These are phyloP conservation scores for Ensete ventricosum DNA, from an alignment of 176 grass and related monocot genomes.

Conservation along the genomic window DNA sequence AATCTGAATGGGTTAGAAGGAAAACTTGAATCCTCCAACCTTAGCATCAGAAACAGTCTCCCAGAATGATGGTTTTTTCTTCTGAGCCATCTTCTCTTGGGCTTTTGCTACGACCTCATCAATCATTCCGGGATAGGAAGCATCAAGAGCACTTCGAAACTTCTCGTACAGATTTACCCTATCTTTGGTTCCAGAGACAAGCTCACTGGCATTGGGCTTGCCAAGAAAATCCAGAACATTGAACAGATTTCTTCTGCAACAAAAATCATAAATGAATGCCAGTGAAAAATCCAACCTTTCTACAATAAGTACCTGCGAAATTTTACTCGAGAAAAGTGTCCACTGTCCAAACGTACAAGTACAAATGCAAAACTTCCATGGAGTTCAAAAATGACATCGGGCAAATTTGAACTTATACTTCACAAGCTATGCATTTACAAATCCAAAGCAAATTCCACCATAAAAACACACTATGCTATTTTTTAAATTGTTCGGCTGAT, in stretches of 20 bases:
- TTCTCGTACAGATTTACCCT: conserved; percentile 75
- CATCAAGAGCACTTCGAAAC: conserved; percentile 51
- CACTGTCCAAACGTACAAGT: too few relatives aligned
- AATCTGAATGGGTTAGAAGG: conserved; percentile 37
- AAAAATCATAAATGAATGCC: not conserved
- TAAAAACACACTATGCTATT: too few relatives aligned
- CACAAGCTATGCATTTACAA: too few relatives aligned
- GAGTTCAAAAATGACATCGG: too few relatives aligned
- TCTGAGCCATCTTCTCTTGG: conserved; percentile 44
- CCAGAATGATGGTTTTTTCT: conserved; percentile 71
- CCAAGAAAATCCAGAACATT: conserved; percentile 88
- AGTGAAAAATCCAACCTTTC: not conserved
- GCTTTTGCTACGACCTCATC: conserved; percentile 52
- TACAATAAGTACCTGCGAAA: too few relatives aligned
- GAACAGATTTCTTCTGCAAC: conserved; percentile 73
- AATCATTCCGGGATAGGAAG: conserved; percentile 53
- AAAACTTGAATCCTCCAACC: conserved; percentile 80
- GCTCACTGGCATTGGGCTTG: conserved; percentile 69
- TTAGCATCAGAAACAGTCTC: conserved; percentile 60
- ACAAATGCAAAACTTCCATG: too few relatives aligned
- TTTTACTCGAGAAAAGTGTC: too few relatives aligned
- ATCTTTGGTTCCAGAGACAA: conserved; percentile 79
- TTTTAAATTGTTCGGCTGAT: too few relatives aligned
- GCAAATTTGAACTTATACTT: too few relatives aligned
- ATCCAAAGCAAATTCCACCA: too few relatives aligned